Conservation (phyloP, 2,329 filamentous ascomycete species). For the Aureobasidium sp. region DNA sequence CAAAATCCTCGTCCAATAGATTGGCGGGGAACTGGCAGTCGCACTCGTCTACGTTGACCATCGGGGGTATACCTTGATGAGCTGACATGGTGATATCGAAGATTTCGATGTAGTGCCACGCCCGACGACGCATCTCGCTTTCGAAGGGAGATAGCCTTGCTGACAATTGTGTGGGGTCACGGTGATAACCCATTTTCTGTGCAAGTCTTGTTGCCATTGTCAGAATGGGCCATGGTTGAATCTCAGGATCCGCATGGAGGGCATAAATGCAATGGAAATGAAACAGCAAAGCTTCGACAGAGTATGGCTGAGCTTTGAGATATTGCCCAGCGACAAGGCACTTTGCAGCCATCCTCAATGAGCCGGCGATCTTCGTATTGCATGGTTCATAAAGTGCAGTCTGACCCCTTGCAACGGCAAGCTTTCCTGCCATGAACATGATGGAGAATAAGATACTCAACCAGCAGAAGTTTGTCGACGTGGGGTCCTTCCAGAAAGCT, state of each 20-base stretch:
- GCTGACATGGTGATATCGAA: constrained; percentile 15
- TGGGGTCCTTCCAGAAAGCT: constrained; percentile 7
- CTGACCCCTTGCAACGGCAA: background rate
- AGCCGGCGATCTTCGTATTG: background rate
- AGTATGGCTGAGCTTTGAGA: constrained; percentile 1
- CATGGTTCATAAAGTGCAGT: background rate
- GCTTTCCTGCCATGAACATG: constrained; percentile 4
- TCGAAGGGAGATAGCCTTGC: constrained; percentile 15
- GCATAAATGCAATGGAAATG: background rate
- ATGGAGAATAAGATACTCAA: constrained; percentile 11
- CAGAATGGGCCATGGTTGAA: constrained; percentile 2
- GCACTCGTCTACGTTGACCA: constrained; percentile 10
- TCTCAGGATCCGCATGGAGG: background rate
- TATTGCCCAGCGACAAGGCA: constrained; percentile 10
- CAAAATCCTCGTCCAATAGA: constrained; percentile 15
- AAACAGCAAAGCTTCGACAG: constrained; percentile 10
- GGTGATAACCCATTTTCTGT: constrained; percentile 16
- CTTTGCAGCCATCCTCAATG: background rate
- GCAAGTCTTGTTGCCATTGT: constrained; percentile 14
- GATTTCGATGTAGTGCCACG: constrained; percentile 5
- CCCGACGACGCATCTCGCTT: constrained; percentile 17
- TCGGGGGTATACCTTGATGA: constrained; percentile 11
- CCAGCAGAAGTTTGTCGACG: constrained; percentile 7
- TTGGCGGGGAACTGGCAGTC: constrained; percentile 12
- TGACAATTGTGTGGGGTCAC: constrained; percentile 13